Evolutionary conservation across 805 yeast species (phyloP).

Genomic region (Suhomyces kilbournensis): DNA sequence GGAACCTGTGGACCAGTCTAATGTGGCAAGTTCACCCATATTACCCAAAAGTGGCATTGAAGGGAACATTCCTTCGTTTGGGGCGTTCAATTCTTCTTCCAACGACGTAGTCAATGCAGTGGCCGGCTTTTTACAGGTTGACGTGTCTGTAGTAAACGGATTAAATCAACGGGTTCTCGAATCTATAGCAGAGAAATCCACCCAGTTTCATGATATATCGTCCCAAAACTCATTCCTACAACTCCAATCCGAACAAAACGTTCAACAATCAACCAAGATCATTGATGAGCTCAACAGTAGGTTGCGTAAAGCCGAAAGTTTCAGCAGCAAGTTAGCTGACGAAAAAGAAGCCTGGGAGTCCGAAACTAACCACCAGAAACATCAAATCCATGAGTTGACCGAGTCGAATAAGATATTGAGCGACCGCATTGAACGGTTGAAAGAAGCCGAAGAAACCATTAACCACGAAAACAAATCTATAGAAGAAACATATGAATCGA

Average conservation of each 20-base stretch:
- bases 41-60: constrained; percentile 4
- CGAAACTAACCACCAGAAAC: background rate
- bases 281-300: constrained; percentile 21
- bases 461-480: constrained; percentile 1
- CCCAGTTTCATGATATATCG: constrained; percentile 25
- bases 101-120: constrained; percentile 15
- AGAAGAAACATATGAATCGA: constrained; percentile 18
- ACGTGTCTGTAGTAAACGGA: constrained; percentile 13
- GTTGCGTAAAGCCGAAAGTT: constrained; percentile 13
- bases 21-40: constrained; percentile 22
- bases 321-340: constrained; percentile 2
- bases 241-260: constrained; percentile 33
- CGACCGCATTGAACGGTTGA: constrained; percentile 4
- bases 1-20: constrained; percentile 1
- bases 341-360: background rate
- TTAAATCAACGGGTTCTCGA: constrained; percentile 15
- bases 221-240: constrained; percentile 31
- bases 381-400: constrained; percentile 9
- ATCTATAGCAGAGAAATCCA: constrained; percentile 22
- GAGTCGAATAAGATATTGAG: constrained; percentile 7
- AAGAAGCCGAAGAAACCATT: constrained; percentile 4
- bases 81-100: constrained; percentile 3
- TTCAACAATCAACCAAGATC: constrained; percentile 20
- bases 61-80: background rate
- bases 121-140: constrained; percentile 28